Evolutionary conservation across 2,329 filamentous ascomycete genomes (phyloP).

Genomic region (Clarireedia hainanense): DNA sequence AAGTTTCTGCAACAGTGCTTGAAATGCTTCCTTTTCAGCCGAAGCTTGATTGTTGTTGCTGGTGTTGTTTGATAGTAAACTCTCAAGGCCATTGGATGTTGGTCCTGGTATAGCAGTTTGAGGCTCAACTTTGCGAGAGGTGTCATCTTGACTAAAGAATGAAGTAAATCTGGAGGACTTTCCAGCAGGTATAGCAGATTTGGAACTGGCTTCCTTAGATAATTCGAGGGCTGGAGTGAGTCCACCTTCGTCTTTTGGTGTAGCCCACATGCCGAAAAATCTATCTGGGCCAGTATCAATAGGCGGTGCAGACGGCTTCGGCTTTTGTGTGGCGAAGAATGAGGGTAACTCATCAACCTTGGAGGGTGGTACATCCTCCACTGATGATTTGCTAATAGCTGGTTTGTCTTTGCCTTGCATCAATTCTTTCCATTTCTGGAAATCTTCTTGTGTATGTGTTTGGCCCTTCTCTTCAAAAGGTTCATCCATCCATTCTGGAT

Average conservation of each 20-base stretch:
- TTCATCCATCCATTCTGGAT: conserved; percentile 86
- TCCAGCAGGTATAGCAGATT: conserved; percentile 40
- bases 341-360: conserved; percentile 30
- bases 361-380: conserved; percentile 32
- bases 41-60: conserved; percentile 25
- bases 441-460: conserved; percentile 78
- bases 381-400: conserved; percentile 19
- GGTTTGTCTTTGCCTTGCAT: conserved; percentile 44
- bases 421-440: conserved; percentile 87
- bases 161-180: conserved; percentile 83
- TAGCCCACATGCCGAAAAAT: conserved; percentile 57
- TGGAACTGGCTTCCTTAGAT: conserved; percentile 39
- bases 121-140: conserved; percentile 41
- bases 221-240: conserved; percentile 31
- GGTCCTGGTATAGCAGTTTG: conserved; percentile 35
- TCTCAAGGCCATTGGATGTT: conserved; percentile 18
- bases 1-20: conserved; percentile 74
- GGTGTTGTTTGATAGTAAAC: conserved; percentile 14
- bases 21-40: conserved; percentile 79
- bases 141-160: conserved; percentile 57
- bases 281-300: conserved; percentile 65
- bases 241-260: conserved; percentile 40
- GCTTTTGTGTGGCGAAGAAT: conserved; percentile 36
- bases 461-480: conserved; percentile 61
- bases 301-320: conserved; percentile 47